phyloP scores from a whole-genome alignment of 345 rosid species.

The Gossypium thurberi region DNA sequence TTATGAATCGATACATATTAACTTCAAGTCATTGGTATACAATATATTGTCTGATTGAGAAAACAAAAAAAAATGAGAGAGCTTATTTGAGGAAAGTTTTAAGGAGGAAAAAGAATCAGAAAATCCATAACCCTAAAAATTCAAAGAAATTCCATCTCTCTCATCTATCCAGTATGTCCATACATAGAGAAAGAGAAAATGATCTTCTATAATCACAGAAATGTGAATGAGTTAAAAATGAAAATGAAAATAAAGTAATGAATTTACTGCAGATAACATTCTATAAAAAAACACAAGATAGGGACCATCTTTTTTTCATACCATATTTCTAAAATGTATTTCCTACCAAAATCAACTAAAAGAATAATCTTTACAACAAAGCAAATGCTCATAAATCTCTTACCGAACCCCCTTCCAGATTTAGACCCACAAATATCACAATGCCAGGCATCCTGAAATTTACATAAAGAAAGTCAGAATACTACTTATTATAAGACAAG shows the following conservation, averaged over 20 bases:
- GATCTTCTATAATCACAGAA: neutral
- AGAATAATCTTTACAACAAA: neutral
- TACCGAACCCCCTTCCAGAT: slow-evolving; percentile 99
- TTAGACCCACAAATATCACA: slow-evolving; percentile 87
- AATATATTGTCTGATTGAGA: neutral
- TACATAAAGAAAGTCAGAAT: neutral
- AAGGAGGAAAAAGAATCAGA: neutral
- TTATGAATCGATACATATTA: neutral
- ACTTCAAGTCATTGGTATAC: neutral
- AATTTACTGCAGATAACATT: neutral
- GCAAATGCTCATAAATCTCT: slow-evolving; percentile 23
- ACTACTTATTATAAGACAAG: neutral
- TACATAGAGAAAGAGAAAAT: neutral
- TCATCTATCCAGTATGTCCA: neutral
- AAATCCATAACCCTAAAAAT: neutral
- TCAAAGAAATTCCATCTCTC: neutral
- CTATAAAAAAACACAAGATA: neutral
- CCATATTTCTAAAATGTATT: neutral
- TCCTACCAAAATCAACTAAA: neutral
- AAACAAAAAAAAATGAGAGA: neutral
- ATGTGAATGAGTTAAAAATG: neutral
- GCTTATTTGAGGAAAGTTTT: neutral
- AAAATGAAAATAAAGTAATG: neutral
- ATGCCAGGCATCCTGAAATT: slow-evolving; percentile 88
- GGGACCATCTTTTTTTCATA: neutral